Evolutionary conservation across 176 grass and related monocot species (phyloP).

Genomic region (Paspalum notatum): DNA sequence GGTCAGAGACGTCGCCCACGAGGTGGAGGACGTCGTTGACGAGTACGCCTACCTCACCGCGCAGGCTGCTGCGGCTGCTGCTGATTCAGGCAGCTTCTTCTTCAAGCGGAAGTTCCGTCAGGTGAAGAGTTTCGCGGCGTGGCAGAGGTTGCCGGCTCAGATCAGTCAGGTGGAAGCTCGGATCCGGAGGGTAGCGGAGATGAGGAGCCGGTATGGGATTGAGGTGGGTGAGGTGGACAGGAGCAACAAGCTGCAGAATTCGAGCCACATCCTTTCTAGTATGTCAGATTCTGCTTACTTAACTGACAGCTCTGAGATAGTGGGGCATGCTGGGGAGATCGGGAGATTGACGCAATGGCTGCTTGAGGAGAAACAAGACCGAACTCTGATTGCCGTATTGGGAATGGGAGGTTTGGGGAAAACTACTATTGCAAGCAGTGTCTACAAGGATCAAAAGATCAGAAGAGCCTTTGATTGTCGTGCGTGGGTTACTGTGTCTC

Average conservation of each 20-base stretch:
- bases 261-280: not conserved
- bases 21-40: slow-evolving; percentile 62
- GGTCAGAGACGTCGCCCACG: slow-evolving; percentile 44
- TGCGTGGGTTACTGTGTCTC: slow-evolving; percentile 52
- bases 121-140: slow-evolving; percentile 32
- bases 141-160: slow-evolving; percentile 24
- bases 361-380: slow-evolving; percentile 32
- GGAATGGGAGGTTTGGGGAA: slow-evolving; percentile 73
- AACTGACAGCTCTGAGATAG: slow-evolving; percentile 32
- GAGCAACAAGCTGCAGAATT: not conserved
- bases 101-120: slow-evolving; percentile 48
- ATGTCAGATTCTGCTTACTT: slow-evolving; percentile 42
- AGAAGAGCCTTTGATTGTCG: slow-evolving; percentile 33
- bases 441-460: slow-evolving; percentile 42
- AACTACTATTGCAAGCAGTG: slow-evolving; percentile 45
- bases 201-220: slow-evolving; percentile 50
- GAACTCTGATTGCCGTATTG: slow-evolving; percentile 40
- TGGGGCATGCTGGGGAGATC: slow-evolving; percentile 42
- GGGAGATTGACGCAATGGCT: slow-evolving; percentile 38
- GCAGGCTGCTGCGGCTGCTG: not conserved
- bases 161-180: slow-evolving; percentile 50
- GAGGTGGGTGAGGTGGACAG: not conserved
- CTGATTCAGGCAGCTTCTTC: not conserved
- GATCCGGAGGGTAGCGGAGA: slow-evolving; percentile 35
- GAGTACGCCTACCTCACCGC: slow-evolving; percentile 49